Base-by-base conservation (phyloP, 176 grass and related monocot species). In the Tuctoria greenei region DNA sequence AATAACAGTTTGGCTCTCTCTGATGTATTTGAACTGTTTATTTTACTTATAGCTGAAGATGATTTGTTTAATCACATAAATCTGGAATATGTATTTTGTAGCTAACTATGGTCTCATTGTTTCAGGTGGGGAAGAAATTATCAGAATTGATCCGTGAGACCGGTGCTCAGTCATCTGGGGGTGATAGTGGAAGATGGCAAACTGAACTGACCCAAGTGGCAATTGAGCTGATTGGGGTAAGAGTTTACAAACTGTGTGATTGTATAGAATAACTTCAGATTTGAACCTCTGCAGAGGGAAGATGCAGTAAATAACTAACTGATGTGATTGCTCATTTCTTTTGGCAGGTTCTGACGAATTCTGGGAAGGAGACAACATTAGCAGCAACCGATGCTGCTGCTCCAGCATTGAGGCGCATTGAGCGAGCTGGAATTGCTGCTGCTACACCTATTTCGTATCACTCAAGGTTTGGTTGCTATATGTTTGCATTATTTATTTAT, bases 101-200 rank as follows among this genome's bases (percentile, higher is more conserved):
- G 11, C 10, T 62, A 82, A 66, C 36, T 51, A 67, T 61, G 20
- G 50, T 61, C 42, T 31, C 28, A 79, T 31, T 85, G 28, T 88
- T 86, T 80, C 80, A 99, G 95, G 95, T 99, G 45, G 95, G 95
- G 11, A 99, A 99, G 87, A 99, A 95, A 75, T 81, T 99, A 69
- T 99, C 95, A 73, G 95, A 99, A 84, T 70, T 99, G 35, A 99
- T 99, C 60, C 89, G 91, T 40, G 95, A 99, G 78, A 92, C 87
- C 28, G 79, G 88, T 35, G 69, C 87, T 35, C 95, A 99, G 74
- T 64, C 88, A 79, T 90, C 89, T 52, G 95, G 91, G 68, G 82
- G 74, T 60, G 95, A 92, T 71, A 88, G 74, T 75, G 82, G 68
- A 49, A 95, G 95, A 90, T 99, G 91, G 95, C 92, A 95, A 90